These are phyloP conservation scores for Astragalus membranaceus DNA, from an alignment of 306 rosid species.

Conservation along the genomic window DNA sequence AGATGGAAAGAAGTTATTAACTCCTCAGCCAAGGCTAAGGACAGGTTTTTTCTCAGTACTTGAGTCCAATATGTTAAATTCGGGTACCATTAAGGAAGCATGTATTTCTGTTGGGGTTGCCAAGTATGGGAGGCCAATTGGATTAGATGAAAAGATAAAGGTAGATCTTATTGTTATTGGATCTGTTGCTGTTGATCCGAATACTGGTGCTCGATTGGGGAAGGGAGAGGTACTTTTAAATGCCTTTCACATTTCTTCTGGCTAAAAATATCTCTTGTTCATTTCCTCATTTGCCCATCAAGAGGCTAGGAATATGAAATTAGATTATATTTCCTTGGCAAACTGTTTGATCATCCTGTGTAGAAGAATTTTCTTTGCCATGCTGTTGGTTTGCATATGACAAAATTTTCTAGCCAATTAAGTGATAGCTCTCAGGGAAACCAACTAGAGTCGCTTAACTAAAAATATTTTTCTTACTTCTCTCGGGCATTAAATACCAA, in stretches of 20 bases:
- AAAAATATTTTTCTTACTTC: no score
- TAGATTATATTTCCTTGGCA: no score
- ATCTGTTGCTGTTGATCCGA: constrained; percentile 88
- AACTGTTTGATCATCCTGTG: no score
- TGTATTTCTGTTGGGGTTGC: constrained; percentile 86
- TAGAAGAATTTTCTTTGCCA: no score
- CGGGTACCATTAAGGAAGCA: constrained; percentile 53
- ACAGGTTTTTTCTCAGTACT: constrained; percentile 88
- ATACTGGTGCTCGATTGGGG: constrained; percentile 87
- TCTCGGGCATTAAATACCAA: no score
- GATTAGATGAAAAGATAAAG: constrained; percentile 75
- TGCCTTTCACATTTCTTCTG: background rate
- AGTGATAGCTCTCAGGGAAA: no score
- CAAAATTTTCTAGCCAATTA: no score
- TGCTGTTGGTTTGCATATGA: no score
- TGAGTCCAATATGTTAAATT: constrained; percentile 40
- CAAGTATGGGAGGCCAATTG: constrained; percentile 70
- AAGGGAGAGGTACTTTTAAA: constrained; percentile 74
- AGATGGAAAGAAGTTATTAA: constrained; percentile 76
- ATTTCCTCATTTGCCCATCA: no score
- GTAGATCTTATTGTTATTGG: constrained; percentile 85
- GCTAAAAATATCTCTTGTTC: no score
- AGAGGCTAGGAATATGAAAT: no score
- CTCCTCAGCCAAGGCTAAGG: constrained; percentile 87
- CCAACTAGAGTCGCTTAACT: no score